Conservation (phyloP, 495 filamentous ascomycete species). For the Talaromyces stipitatus region DNA sequence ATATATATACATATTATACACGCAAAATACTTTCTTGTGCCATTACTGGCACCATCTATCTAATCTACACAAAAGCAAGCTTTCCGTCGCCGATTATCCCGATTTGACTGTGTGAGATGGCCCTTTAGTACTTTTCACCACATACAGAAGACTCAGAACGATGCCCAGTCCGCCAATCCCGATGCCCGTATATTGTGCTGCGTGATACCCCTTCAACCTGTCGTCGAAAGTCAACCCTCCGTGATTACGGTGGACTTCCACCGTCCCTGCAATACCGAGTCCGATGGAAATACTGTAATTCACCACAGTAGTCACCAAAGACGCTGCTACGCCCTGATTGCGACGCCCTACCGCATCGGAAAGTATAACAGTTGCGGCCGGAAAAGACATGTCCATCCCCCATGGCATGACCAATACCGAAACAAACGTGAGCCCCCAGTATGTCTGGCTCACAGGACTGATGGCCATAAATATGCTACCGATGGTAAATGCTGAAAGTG, state of each 20-base stretch:
- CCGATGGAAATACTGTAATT: conserved; percentile 56
- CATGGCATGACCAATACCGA: conserved; percentile 46
- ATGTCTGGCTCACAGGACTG: conserved; percentile 38
- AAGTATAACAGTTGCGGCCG: conserved; percentile 51
- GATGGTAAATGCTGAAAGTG: conserved; percentile 39
- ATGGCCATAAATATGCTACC: conserved; percentile 40
- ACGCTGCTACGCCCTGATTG: conserved; percentile 56
- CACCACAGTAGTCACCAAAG: conserved; percentile 50
- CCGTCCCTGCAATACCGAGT: conserved; percentile 54
- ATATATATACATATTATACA: no score
- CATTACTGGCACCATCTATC: no score
- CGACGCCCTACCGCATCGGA: conserved; percentile 47
- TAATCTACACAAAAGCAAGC: neutral
- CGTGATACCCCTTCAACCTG: conserved; percentile 45
- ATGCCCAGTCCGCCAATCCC: conserved; percentile 42
- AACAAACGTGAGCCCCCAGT: conserved; percentile 57
- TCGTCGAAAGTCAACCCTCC: conserved; percentile 24
- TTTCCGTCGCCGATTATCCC: neutral
- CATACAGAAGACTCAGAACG: conserved; percentile 10
- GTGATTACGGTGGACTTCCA: conserved; percentile 42
- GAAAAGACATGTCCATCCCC: conserved; percentile 59
- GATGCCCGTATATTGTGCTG: conserved; percentile 50
- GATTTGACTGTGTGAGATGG: neutral
- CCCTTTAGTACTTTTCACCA: neutral
- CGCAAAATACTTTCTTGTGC: no score